phyloP scores from a whole-genome alignment of 139 green algal genomes.

The Auxenochlorella pyrenoidosa region DNA sequence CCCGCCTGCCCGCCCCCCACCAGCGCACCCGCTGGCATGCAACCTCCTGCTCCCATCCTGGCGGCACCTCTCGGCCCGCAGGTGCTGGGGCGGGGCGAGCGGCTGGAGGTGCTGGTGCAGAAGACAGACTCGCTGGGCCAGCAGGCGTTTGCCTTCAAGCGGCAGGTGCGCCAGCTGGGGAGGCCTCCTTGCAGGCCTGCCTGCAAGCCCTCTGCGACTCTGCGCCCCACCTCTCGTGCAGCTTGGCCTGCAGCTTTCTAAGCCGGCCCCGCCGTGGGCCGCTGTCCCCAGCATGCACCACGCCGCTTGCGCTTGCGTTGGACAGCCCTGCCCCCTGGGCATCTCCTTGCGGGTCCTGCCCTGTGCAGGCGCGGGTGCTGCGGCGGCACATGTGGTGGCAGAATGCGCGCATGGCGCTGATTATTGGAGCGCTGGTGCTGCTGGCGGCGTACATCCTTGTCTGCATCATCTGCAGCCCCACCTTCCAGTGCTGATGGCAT shows the following conservation, averaged over 20 bases:
- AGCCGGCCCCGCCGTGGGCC: too few relatives aligned
- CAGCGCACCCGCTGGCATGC: too few relatives aligned
- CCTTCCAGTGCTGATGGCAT: constrained; percentile 51
- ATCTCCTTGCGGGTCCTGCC: too few relatives aligned
- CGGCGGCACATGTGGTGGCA: constrained; percentile 79
- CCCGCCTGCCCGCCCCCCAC: not conserved
- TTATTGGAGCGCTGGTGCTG: constrained; percentile 48
- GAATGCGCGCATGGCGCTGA: constrained; percentile 68
- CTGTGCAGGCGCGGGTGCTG: constrained; percentile 65
- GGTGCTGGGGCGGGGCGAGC: constrained; percentile 93
- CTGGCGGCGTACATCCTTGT: constrained; percentile 70
- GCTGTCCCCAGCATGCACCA: too few relatives aligned
- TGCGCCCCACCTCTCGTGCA: too few relatives aligned
- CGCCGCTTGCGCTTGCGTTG: not conserved
- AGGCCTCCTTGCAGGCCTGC: too few relatives aligned
- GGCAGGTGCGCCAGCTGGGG: constrained; percentile 28
- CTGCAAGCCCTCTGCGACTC: too few relatives aligned
- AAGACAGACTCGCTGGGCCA: constrained; percentile 86
- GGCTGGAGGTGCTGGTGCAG: constrained; percentile 95
- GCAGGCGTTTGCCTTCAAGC: constrained; percentile 84
- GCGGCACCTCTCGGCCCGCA: constrained; percentile 17
- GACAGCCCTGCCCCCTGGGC: too few relatives aligned
- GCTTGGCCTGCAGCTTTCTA: too few relatives aligned
- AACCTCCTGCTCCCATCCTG: too few relatives aligned
- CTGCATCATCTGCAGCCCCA: constrained; percentile 64